Evolutionary conservation across 176 grass and related monocot species (phyloP), one percentile per base, ranked within the genome.

Genomic region (Olyra latifolia): DNA sequence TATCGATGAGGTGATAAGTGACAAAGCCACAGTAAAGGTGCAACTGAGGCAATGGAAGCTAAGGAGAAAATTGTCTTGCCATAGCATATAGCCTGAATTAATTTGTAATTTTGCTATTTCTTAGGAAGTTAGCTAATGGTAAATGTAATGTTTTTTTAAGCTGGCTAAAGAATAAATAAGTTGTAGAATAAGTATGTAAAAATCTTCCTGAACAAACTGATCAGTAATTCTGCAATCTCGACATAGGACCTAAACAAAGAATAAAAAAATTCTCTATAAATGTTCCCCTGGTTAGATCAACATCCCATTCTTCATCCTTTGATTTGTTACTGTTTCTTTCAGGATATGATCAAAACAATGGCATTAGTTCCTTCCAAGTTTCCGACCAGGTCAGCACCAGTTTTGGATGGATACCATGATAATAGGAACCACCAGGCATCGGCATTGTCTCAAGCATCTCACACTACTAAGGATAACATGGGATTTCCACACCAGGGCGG

Each of bases 1-100:
- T 46, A 80, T 96, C 24, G 75, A 66, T 16, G 93, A 96, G 53
- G 20, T 84, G 29, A 50, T 88, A 74, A 75, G 72, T 42, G 55
- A 41, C 1, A 66, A 78, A 47, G 68, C 38, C 25, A 80, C 45
- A 30, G 69, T 47, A 32, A 65, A 75, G 58, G 50, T 56, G 39
- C 77, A 81, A 23, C 8, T 41, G 44, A 80, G 68, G 42, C 77
- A 86, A 62, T 59, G 67, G 24, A 91, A 60, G 30, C 45, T 72
- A 69, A 71, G 76, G 40, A 87, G 77, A 56, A 69, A 85, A 74
- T 47, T 89, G 25, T 85, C 69, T 75, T 91, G 57, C 49, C 32
- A 35, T 61, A 82, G 66, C 71, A 61, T 72, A 61, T 59, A 49
- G 47, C 30, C 23, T 58, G 35, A 49, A 48, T 23, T 23, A 24